Evolutionary conservation across 2,329 filamentous ascomycete genomes (phyloP).

Genomic region (Thermothelomyces thermophilus): DNA sequence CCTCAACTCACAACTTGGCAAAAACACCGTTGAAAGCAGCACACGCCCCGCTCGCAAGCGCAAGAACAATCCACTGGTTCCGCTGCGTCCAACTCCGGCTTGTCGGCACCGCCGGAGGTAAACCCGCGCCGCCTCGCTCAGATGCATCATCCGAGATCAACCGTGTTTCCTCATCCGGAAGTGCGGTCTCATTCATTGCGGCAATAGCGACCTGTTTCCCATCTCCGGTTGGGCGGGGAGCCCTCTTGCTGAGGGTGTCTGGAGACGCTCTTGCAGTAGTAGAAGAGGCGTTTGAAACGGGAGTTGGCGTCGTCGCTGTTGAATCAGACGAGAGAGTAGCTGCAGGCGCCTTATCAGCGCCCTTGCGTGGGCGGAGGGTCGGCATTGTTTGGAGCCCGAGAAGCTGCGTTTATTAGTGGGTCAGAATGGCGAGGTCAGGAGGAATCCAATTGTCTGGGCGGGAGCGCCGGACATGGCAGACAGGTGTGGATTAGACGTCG

Average conservation of each 20-base stretch:
- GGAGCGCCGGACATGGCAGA: neutral
- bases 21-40: constrained; percentile 79
- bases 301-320: neutral
- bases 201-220: neutral
- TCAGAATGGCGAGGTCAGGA: neutral
- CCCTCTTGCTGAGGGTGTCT: constrained; percentile 10
- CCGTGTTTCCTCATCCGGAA: constrained; percentile 19
- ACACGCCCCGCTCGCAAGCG: constrained; percentile 67
- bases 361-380: constrained; percentile 9
- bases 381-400: constrained; percentile 9
- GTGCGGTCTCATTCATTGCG: constrained; percentile 18
- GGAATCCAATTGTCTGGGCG: neutral
- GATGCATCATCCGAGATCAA: constrained; percentile 18
- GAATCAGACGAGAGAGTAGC: neutral
- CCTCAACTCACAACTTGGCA: constrained; percentile 66
- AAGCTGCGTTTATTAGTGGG: neutral
- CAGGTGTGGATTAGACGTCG: neutral
- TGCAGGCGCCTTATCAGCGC: neutral
- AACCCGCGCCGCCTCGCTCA: neutral
- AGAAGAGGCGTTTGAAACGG: neutral
- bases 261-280: neutral
- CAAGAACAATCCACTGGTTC: constrained; percentile 59
- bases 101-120: neutral
- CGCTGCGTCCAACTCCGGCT: constrained; percentile 24
- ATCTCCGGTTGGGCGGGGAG: neutral